Evolutionary conservation across 305 asterid species (phyloP).

Genomic region (Fraxinus paxiana): DNA sequence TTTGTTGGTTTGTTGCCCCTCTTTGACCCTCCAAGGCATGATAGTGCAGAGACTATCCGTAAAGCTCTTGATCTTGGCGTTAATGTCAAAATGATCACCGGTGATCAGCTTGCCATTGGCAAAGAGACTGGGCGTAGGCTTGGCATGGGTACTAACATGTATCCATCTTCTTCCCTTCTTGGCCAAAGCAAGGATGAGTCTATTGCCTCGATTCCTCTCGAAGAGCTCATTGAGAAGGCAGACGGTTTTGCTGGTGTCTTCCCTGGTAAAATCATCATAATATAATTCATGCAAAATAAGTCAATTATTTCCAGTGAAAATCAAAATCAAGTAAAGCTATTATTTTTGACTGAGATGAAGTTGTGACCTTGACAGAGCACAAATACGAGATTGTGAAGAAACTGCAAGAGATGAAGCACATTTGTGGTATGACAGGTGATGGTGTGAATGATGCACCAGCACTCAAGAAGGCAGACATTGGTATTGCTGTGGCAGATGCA

Average conservation of each 20-base stretch:
- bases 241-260: conserved; percentile 77
- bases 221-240: conserved; percentile 60
- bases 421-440: conserved; percentile 68
- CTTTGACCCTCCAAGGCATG: conserved; percentile 73
- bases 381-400: conserved; percentile 65
- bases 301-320: neutral
- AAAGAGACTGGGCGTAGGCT: conserved; percentile 67
- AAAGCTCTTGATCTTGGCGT: conserved; percentile 66
- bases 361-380: conserved; percentile 33
- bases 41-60: conserved; percentile 60
- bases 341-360: neutral
- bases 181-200: conserved; percentile 52
- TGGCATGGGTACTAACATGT: conserved; percentile 73
- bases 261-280: conserved; percentile 37
- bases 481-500: conserved; percentile 66
- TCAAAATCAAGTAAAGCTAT: neutral
- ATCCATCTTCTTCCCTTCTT: conserved; percentile 64
- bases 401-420: conserved; percentile 55
- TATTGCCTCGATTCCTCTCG: conserved; percentile 49
- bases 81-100: conserved; percentile 69
- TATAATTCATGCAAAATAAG: neutral
- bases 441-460: conserved; percentile 74
- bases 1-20: conserved; percentile 58
- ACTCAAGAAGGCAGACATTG: conserved; percentile 60
- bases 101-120: conserved; percentile 70